These are phyloP conservation scores for Nitzschia sp. DNA, from an alignment of 108 stramenopile species.

Conservation along the genomic window DNA sequence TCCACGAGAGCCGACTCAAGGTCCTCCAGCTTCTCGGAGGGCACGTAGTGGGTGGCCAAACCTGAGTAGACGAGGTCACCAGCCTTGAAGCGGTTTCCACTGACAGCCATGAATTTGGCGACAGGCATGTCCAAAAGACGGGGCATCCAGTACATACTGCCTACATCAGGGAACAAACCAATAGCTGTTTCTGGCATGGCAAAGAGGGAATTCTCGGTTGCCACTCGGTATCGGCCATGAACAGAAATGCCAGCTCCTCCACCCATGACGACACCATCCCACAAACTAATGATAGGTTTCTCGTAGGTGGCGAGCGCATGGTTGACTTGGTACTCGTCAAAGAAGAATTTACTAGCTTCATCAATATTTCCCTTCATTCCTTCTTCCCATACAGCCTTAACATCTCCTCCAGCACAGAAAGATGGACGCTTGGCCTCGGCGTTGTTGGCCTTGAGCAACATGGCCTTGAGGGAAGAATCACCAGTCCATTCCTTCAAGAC, in stretches of 20 bases:
- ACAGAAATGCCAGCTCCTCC: conserved; percentile 96
- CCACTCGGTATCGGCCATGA: conserved; percentile 89
- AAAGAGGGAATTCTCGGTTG: conserved; percentile 90
- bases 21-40: conserved; percentile 59
- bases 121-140: conserved; percentile 64
- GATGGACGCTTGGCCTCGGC: conserved; percentile 49
- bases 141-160: conserved; percentile 88
- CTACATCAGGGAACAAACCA: conserved; percentile 98
- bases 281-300: conserved; percentile 79
- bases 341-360: conserved; percentile 71
- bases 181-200: conserved; percentile 98
- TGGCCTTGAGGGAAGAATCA: conserved; percentile 36
- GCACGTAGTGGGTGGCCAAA: conserved; percentile 93
- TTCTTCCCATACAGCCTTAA: conserved; percentile 69
- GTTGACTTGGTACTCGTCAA: conserved; percentile 89
- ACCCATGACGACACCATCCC: conserved; percentile 99
- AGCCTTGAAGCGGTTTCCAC: conserved; percentile 80
- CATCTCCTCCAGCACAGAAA: conserved; percentile 95
- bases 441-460: conserved; percentile 56
- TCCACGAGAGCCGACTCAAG: conserved; percentile 54
- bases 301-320: conserved; percentile 55
- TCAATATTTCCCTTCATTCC: conserved; percentile 24
- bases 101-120: conserved; percentile 90
- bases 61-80: conserved; percentile 86
- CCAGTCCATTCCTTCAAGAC: conserved; percentile 54